Evolutionary conservation across 1,284 basidiomycete species (phyloP), one percentile per base, ranked within the genome.

Genomic region (Fomitopsis betulina): DNA sequence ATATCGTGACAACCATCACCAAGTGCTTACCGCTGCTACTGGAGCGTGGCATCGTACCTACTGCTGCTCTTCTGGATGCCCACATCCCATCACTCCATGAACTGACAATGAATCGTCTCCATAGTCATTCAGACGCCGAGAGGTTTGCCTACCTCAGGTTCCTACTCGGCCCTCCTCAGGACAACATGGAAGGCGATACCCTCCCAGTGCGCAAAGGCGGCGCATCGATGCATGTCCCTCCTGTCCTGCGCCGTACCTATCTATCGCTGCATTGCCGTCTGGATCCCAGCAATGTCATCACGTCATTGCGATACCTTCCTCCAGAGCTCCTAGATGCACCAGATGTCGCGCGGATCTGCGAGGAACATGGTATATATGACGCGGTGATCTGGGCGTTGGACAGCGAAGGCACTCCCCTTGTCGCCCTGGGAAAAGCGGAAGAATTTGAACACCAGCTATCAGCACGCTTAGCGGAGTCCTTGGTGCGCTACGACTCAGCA

Each of bases 351-450:
- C 73, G 75, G 8, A 80, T 84, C 4, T 95, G 91, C 66, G 89
- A 95, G 70, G 73, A 78, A 6, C 77, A 80, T 30, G 77, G 79
- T 37, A 84, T 86, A 6, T 89, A 83, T 64, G 87, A 94, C 60
- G 93, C 89, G 2, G 85, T 91, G 23, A 75, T 98, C 2, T 98
- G 96, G 96, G 81, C 86, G 1, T 73, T 89, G 53, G 84, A 94
- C 67, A 80, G 81, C 60, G 76, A 76, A 25, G 91, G 88, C 0
- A 77, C 84, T 53, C 82, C 88, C 1, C 74, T 76, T 37, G 79
- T 80, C 30, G 91, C 94, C 4, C 79, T 97, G 33, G 70, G 75
- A 39, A 90, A 86, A 61, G 81, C 87, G 0, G 85, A 86, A 40
- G 67, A 67, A 0, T 88, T 88, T 60, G 82, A 90, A 58, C 80